These are phyloP conservation scores for Candolleomyces eurysporus DNA, from an alignment of 768 basidiomycete species.

Conservation along the genomic window DNA sequence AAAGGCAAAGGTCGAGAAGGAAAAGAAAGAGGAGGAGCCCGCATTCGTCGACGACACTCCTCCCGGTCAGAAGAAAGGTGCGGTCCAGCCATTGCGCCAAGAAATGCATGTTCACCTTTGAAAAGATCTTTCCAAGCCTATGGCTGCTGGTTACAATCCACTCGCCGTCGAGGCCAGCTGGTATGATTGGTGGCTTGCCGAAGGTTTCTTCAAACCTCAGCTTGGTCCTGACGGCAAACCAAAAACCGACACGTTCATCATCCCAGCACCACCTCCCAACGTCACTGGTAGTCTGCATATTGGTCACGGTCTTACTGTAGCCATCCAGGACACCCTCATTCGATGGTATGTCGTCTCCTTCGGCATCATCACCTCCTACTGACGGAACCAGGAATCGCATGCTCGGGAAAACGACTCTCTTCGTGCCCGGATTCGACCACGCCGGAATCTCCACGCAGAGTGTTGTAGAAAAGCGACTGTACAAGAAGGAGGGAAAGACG, in stretches of 20 bases:
- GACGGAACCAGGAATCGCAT: slow-evolving; percentile 82
- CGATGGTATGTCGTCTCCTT: slow-evolving; percentile 66
- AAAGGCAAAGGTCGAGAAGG: slow-evolving; percentile 73
- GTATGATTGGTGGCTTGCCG: slow-evolving; percentile 96
- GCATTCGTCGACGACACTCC: slow-evolving; percentile 89
- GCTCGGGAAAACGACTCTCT: slow-evolving; percentile 88
- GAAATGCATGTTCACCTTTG: not conserved
- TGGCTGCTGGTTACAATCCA: slow-evolving; percentile 94
- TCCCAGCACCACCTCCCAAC: slow-evolving; percentile 93
- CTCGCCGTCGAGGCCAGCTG: slow-evolving; percentile 92
- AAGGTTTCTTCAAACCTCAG: slow-evolving; percentile 88
- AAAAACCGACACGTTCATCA: slow-evolving; percentile 55
- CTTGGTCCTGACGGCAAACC: slow-evolving; percentile 51
- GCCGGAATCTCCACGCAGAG: slow-evolving; percentile 98
- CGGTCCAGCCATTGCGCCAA: slow-evolving; percentile 9
- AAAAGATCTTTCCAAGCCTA: slow-evolving; percentile 79
- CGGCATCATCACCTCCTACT: not conserved
- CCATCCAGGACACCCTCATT: slow-evolving; percentile 86
- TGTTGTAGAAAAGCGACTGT: slow-evolving; percentile 91
- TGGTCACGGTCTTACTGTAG: slow-evolving; percentile 89
- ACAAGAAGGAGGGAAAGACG: slow-evolving; percentile 77
- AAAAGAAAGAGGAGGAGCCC: slow-evolving; percentile 62
- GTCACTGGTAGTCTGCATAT: slow-evolving; percentile 96
- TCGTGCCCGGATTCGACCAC: slow-evolving; percentile 95
- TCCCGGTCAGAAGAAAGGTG: slow-evolving; percentile 92